A percentile compares a stretch with the other conserved stretches of the same genome.
phyloP scores from a whole-genome alignment of 805 yeast species.

The Lachancea sp. region DNA sequence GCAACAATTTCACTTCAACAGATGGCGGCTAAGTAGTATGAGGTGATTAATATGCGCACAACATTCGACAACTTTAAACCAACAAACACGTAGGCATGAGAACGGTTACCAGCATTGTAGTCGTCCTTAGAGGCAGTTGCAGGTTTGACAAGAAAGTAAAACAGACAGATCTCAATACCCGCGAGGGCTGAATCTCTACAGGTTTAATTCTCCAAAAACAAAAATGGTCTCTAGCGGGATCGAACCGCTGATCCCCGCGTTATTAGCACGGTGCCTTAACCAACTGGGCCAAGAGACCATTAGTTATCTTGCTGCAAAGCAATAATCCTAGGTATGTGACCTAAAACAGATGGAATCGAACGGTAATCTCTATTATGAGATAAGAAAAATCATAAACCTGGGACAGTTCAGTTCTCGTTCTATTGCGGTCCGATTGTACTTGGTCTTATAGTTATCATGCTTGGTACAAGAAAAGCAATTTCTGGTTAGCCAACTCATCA shows the following conservation, averaged over 20 bases:
- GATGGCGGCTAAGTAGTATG: background rate
- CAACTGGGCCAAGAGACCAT: constrained; percentile 31
- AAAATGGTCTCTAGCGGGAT: constrained; percentile 28
- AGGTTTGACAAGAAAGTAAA: too few relatives aligned
- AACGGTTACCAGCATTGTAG: too few relatives aligned
- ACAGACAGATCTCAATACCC: background rate
- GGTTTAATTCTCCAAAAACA: background rate
- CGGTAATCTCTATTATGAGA: too few relatives aligned
- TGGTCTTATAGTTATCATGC: too few relatives aligned
- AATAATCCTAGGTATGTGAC: background rate
- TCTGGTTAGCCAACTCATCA: too few relatives aligned
- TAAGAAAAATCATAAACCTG: too few relatives aligned
- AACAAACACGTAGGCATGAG: background rate
- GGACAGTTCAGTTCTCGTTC: too few relatives aligned
- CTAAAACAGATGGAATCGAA: too few relatives aligned
- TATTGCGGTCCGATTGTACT: too few relatives aligned
- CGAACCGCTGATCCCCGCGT: constrained; percentile 32
- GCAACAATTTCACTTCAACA: too few relatives aligned
- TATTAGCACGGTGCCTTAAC: constrained; percentile 31
- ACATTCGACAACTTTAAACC: background rate
- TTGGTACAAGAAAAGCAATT: too few relatives aligned
- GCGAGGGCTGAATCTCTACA: background rate
- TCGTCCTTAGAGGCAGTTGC: too few relatives aligned
- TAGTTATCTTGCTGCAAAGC: background rate
- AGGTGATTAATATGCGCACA: background rate